Evolutionary conservation across 768 basidiomycete genomes (phyloP).

Genomic region (Pholiota conissans): DNA sequence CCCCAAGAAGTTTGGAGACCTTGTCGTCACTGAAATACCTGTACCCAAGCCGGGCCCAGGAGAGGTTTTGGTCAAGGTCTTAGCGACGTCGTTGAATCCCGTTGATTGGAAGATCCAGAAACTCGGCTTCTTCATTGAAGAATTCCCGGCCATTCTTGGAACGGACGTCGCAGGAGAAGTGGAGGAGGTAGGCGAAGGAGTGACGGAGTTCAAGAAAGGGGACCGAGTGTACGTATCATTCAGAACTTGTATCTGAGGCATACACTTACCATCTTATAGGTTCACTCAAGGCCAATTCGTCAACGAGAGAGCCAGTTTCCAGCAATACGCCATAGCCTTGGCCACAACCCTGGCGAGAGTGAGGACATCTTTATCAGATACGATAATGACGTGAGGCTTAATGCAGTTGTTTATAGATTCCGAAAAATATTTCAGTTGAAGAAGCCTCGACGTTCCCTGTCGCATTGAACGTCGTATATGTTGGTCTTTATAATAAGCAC

Average conservation of each 20-base stretch:
- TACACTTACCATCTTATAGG: not conserved
- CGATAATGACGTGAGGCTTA: not conserved
- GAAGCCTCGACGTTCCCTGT: constrained; percentile 49
- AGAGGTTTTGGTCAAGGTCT: constrained; percentile 21
- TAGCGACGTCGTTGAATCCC: constrained; percentile 21
- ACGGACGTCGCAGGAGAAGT: constrained; percentile 17
- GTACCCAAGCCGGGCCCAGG: constrained; percentile 15
- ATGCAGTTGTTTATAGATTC: constrained; percentile 34
- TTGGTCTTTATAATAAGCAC: constrained; percentile 44
- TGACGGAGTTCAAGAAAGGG: constrained; percentile 9
- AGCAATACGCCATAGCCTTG: constrained; percentile 35
- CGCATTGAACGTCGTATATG: constrained; percentile 47
- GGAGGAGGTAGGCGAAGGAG: constrained; percentile 15
- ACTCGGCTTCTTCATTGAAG: constrained; percentile 8
- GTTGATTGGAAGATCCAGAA: constrained; percentile 23
- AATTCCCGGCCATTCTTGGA: constrained; percentile 16
- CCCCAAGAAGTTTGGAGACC: not conserved
- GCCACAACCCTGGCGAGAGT: constrained; percentile 15
- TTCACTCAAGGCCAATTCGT: constrained; percentile 33
- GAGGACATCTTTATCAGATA: not conserved
- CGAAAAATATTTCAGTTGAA: constrained; percentile 45
- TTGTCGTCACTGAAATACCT: not conserved
- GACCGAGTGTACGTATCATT: constrained; percentile 16
- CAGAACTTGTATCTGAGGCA: not conserved
- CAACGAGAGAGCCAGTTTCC: constrained; percentile 39